Evolutionary conservation across 352 stramenopile species (phyloP), one percentile per base, ranked within the genome.

Genomic region (Phytophthora cryptogea): DNA sequence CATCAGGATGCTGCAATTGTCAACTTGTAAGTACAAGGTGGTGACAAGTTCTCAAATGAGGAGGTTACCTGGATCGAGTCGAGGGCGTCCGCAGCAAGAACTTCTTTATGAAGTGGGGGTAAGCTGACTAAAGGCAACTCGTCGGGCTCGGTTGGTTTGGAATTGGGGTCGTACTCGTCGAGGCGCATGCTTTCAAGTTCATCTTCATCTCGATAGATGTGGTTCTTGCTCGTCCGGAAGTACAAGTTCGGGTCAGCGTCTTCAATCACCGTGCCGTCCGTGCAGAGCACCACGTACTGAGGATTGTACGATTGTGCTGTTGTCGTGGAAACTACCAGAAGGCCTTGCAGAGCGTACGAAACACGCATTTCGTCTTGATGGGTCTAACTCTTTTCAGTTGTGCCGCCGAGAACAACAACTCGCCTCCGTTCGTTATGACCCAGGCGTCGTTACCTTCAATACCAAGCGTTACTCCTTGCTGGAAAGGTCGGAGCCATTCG

Each of bases 241-340:
- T 76, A 80, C 16, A 72, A 50, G 31, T 37, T 66, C 4, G 73
- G 70, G 32, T 79, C 70, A 4, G 42, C 70, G 16, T 59, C 62
- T 13, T 54, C 45, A 13, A 82, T 52, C 1, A 74, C 61, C 32
- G 66, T 69, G 32, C 70, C 73, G 20, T 78, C 67, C 8, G 54
- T 66, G 4, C 64, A 64, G 3, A 82, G 57, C 43, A 82, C 73
- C 23, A 82, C 64, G 35, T 69, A 44, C 43, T 66, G 67, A 11
- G 63, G 43, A 26, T 78, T 68, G 36, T 63, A 64, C 16, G 56
- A 47, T 35, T 40, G 9, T 16, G 31, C 46, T 11, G 47, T 40
- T 23, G 56, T 37, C 33, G 14, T 57, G 11, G 40, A 51, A 53
- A 36, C 54, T 32, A 31, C 48, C 30, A 62, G n/a, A 8, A 60